A percentile compares a stretch with the other conserved stretches of the same genome.
Evolutionary conservation across 352 stramenopile genomes (phyloP).

Genomic region (Pythium apleroticum): DNA sequence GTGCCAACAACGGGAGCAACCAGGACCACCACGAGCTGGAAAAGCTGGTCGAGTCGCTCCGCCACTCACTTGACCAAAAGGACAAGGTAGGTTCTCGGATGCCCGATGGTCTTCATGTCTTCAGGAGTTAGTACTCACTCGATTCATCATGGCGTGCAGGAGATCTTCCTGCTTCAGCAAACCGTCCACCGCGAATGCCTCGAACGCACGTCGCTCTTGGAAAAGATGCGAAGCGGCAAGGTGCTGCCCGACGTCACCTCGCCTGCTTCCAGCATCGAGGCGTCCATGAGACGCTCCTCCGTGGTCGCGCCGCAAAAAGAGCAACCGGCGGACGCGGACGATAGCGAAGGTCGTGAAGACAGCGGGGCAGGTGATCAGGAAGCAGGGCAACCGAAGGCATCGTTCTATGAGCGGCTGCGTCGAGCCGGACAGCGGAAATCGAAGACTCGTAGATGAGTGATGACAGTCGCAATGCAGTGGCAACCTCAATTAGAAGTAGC

Average conservation of each 20-base stretch:
- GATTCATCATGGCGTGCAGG: slow-evolving; percentile 30
- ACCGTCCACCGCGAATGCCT: slow-evolving; percentile 84
- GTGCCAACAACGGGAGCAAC: slow-evolving; percentile 26
- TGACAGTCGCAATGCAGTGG: background rate
- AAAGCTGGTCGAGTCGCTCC: slow-evolving; percentile 43
- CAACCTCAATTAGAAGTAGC: slow-evolving; percentile 28
- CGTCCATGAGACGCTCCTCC: slow-evolving; percentile 4
- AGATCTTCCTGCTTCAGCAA: slow-evolving; percentile 73
- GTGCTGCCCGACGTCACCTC: slow-evolving; percentile 53
- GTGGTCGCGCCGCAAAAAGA: slow-evolving; percentile 10
- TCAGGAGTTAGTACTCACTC: background rate
- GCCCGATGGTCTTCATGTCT: background rate
- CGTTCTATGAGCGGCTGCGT: slow-evolving; percentile 80
- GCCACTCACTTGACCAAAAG: slow-evolving; percentile 45
- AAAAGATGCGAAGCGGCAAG: slow-evolving; percentile 70
- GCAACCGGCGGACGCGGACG: slow-evolving; percentile 4
- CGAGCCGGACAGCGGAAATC: slow-evolving; percentile 52
- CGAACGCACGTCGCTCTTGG: slow-evolving; percentile 72
- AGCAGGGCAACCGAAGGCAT: slow-evolving; percentile 44
- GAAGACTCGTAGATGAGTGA: slow-evolving; percentile 38
- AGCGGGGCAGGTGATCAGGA: slow-evolving; percentile 1
- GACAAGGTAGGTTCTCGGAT: slow-evolving; percentile 27
- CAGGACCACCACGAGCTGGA: slow-evolving; percentile 50
- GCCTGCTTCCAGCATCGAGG: background rate
- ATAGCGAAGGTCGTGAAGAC: slow-evolving; percentile 29